A percentile compares a stretch with the other conserved stretches of the same genome.
These are phyloP conservation scores for Sclerotinia sclerotiorum DNA, from an alignment of 2,329 filamentous ascomycete genomes.

Conservation along the genomic window DNA sequence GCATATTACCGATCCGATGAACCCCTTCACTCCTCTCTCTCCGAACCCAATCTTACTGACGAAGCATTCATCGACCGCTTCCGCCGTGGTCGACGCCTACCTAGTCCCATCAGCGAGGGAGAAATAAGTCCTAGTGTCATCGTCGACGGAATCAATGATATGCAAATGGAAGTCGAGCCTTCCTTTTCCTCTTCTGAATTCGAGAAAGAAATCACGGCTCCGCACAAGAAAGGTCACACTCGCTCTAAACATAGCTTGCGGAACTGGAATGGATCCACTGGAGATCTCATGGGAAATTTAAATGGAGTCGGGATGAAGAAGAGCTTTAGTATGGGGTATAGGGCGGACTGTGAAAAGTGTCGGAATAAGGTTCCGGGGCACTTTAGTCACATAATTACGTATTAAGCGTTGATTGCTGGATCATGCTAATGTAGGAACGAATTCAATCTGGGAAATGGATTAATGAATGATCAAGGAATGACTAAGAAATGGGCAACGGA, in stretches of 20 bases:
- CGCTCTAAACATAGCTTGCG: constrained; percentile 40
- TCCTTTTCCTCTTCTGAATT: constrained; percentile 27
- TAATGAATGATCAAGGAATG: background rate
- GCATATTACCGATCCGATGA: constrained; percentile 22
- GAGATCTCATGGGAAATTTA: constrained; percentile 27
- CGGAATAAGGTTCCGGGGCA: constrained; percentile 72
- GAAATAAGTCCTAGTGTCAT: constrained; percentile 39
- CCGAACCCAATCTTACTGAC: constrained; percentile 38
- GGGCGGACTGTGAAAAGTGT: constrained; percentile 77
- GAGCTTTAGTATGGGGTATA: constrained; percentile 75
- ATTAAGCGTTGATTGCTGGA: constrained; percentile 31
- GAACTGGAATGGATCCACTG: constrained; percentile 36
- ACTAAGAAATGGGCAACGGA: background rate
- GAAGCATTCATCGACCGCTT: constrained; percentile 33
- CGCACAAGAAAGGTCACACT: constrained; percentile 40
- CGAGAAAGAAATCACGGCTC: constrained; percentile 30
- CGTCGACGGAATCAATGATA: constrained; percentile 36
- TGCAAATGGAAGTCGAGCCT: constrained; percentile 40
- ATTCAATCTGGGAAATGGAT: background rate
- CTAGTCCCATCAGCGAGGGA: constrained; percentile 42
- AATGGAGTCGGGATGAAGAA: constrained; percentile 57
- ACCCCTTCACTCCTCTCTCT: constrained; percentile 30
- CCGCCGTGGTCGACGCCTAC: constrained; percentile 36
- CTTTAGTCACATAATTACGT: constrained; percentile 74
- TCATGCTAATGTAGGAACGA: constrained; percentile 13